These are phyloP conservation scores for Camellia sinensis DNA, from an alignment of 148 eudicot genomes.

Conservation along the genomic window DNA sequence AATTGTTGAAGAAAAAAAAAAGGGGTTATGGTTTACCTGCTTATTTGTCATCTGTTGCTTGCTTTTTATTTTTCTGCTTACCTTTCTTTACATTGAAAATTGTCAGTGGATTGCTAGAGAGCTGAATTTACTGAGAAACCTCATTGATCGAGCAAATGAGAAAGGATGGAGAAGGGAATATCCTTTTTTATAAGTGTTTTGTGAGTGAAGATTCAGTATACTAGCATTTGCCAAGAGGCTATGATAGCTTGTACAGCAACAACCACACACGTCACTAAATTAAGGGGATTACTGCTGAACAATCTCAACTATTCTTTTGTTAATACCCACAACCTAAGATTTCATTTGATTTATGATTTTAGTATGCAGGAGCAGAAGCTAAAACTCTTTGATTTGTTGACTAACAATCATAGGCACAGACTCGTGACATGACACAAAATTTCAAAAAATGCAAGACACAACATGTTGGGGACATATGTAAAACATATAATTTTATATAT, in stretches of 20 bases:
- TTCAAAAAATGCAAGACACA: no score
- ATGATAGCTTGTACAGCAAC: not conserved
- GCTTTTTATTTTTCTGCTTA: not conserved
- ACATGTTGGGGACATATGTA: no score
- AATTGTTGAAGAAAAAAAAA: no score
- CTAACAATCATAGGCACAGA: no score
- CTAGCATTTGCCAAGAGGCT: not conserved
- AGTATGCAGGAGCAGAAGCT: not conserved
- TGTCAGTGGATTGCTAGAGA: slow-evolving; percentile 52
- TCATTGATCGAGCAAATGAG: slow-evolving; percentile 73
- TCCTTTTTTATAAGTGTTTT: slow-evolving; percentile 34
- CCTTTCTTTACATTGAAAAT: slow-evolving; percentile 2
- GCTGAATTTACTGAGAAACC: slow-evolving; percentile 38
- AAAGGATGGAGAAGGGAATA: slow-evolving; percentile 67
- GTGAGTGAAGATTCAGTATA: not conserved
- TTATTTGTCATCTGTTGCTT: not conserved
- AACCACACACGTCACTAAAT: not conserved
- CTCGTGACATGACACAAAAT: no score
- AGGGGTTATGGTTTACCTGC: not conserved
- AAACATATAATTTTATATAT: no score
- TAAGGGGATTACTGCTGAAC: not conserved
- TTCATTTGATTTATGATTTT: not conserved
- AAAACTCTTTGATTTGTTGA: not conserved
- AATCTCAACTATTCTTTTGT: slow-evolving; percentile 6
- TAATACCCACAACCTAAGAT: not conserved